Percentiles rank a stretch among this genome's conserved stretches.
These are phyloP conservation scores for Leccinum rimulosum DNA, from an alignment of 768 basidiomycete genomes.

Conservation along the genomic window DNA sequence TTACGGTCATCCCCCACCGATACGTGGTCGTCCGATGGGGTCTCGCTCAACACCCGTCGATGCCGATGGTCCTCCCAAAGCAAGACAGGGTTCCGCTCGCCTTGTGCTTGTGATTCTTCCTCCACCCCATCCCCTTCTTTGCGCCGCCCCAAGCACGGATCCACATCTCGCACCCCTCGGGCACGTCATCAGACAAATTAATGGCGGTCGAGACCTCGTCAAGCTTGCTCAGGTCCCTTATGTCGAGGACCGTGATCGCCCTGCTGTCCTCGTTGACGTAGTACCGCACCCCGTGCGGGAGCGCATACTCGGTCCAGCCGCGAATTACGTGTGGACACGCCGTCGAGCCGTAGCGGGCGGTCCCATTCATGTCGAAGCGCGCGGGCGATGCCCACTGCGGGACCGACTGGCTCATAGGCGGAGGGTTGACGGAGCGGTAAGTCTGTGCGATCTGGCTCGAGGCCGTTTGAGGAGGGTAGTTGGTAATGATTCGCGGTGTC, in stretches of 20 bases:
- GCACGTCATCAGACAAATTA: constrained; percentile 33
- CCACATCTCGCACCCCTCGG: constrained; percentile 61
- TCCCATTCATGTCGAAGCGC: constrained; percentile 29
- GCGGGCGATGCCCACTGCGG: constrained; percentile 28
- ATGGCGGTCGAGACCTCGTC: constrained; percentile 36
- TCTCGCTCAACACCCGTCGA: constrained; percentile 48
- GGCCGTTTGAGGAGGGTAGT: constrained; percentile 14
- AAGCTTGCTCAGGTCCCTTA: constrained; percentile 52
- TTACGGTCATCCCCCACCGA: constrained; percentile 41
- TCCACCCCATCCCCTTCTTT: constrained; percentile 27
- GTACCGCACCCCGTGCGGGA: constrained; percentile 73
- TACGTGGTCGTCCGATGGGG: constrained; percentile 33
- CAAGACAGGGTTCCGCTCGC: constrained; percentile 35
- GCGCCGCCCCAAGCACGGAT: constrained; percentile 41
- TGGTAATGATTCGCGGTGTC: constrained; percentile 29
- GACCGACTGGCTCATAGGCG: constrained; percentile 25
- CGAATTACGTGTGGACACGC: constrained; percentile 30
- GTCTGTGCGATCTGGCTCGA: constrained; percentile 11
- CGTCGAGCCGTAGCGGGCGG: constrained; percentile 32
- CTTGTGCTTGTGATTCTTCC: constrained; percentile 30
- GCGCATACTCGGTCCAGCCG: constrained; percentile 73
- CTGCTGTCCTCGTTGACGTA: constrained; percentile 62
- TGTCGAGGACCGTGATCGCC: constrained; percentile 68
- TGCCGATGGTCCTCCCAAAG: constrained; percentile 69
- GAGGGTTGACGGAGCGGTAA: constrained; percentile 17